Evolutionary conservation across 257 asterid genomes (phyloP).

Genomic region (Solanum appendiculatum): DNA sequence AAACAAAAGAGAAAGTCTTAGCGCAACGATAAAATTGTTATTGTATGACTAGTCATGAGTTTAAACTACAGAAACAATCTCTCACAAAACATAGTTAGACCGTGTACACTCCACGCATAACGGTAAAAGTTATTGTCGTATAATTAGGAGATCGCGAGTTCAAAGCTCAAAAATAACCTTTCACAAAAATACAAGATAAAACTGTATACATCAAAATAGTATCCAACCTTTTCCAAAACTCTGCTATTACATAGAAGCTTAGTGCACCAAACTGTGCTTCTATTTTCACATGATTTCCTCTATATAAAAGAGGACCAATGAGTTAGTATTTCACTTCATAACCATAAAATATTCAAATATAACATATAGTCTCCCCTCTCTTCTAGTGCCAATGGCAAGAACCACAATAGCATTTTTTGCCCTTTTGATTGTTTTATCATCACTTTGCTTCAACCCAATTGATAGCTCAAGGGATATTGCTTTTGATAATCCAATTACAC

Average conservation of each 20-base stretch:
- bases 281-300: not conserved
- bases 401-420: not conserved
- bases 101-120: rapidly evolving
- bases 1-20: too few relatives aligned
- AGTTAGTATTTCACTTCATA: not conserved
- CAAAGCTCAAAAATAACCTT: rapidly evolving
- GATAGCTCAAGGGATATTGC: not conserved
- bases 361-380: not conserved
- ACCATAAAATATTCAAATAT: not conserved
- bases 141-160: rapidly evolving
- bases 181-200: not conserved
- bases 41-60: rapidly evolving
- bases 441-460: not conserved
- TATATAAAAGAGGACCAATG: not conserved
- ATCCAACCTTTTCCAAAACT: too few relatives aligned
- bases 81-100: not conserved
- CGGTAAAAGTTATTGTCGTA: not conserved
- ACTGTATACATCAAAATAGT: too few relatives aligned
- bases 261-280: not conserved
- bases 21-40: not conserved
- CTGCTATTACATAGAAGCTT: too few relatives aligned
- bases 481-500: not conserved
- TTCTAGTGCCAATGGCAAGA: not conserved
- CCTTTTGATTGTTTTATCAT: not conserved
- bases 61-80: not conserved